These are phyloP conservation scores for Oryza meyeriana DNA, from an alignment of 176 grass and related monocot genomes.

Conservation along the genomic window DNA sequence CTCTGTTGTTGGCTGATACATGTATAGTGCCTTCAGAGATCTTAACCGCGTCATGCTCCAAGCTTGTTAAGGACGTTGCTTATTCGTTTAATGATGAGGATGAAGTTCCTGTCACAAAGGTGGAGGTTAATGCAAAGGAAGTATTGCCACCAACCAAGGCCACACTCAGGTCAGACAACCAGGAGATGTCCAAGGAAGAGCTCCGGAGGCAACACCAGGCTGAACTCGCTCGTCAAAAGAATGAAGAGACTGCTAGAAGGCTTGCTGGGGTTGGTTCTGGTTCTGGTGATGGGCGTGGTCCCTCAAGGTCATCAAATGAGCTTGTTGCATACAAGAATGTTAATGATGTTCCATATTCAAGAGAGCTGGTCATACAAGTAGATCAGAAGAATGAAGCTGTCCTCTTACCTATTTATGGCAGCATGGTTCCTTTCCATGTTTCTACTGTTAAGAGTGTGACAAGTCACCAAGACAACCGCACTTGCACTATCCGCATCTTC, in stretches of 20 bases:
- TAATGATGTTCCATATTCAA: constrained; percentile 67
- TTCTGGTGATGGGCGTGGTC: constrained; percentile 49
- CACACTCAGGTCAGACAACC: constrained; percentile 67
- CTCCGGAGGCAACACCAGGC: constrained; percentile 76
- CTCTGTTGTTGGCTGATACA: constrained; percentile 78
- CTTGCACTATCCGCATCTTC: constrained; percentile 68
- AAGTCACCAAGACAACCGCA: constrained; percentile 71
- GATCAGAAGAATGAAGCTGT: constrained; percentile 86
- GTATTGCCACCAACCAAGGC: constrained; percentile 47
- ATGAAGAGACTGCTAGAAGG: constrained; percentile 76
- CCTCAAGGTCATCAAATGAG: constrained; percentile 54
- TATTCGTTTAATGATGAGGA: constrained; percentile 81
- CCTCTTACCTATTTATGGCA: constrained; percentile 83
- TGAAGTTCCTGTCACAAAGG: constrained; percentile 22
- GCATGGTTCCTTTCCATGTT: constrained; percentile 87
- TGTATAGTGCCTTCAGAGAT: constrained; percentile 61
- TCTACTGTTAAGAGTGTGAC: constrained; percentile 84
- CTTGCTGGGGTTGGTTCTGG: constrained; percentile 59
- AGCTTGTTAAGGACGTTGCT: constrained; percentile 60
- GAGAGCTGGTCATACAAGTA: constrained; percentile 74
- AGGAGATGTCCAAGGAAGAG: constrained; percentile 93
- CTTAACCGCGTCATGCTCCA: constrained; percentile 67
- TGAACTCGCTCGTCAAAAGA: constrained; percentile 85
- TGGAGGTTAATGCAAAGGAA: neutral
- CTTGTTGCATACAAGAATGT: constrained; percentile 78